Conservation (phyloP, 129 eudicot species). For the Pittosporum tobira region DNA sequence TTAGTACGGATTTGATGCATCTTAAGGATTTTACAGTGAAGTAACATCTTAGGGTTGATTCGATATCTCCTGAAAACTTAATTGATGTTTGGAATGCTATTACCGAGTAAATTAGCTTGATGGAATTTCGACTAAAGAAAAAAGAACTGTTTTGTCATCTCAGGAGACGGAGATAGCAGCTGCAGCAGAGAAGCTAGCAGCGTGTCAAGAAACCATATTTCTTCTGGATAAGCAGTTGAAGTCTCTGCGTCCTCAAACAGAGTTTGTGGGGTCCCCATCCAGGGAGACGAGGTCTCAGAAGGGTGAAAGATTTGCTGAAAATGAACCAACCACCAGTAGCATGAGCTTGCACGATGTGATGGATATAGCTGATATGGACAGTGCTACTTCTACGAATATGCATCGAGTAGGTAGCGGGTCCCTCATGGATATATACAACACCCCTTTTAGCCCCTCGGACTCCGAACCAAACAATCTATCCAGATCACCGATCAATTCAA, state of each 20-base stretch:
- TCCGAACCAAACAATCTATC: slow-evolving; percentile 46
- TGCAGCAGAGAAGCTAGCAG: slow-evolving; percentile 94
- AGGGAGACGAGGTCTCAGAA: slow-evolving; percentile 29
- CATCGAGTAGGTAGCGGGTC: slow-evolving; percentile 53
- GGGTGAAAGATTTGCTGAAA: slow-evolving; percentile 31
- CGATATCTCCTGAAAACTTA: too few species aligned
- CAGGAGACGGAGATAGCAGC: slow-evolving; percentile 83
- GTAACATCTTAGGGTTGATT: too few species aligned
- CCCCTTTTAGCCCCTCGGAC: slow-evolving; percentile 45
- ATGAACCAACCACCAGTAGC: slow-evolving; percentile 45
- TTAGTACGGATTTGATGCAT: too few species aligned
- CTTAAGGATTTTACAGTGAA: too few species aligned
- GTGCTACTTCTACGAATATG: slow-evolving; percentile 16
- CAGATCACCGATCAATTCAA: slow-evolving; percentile 54
- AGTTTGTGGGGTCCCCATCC: slow-evolving; percentile 35
- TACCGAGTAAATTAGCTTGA: not conserved
- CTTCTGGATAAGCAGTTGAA: slow-evolving; percentile 83
- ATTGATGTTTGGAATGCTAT: not conserved
- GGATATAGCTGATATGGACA: slow-evolving; percentile 24
- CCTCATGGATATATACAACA: slow-evolving; percentile 35
- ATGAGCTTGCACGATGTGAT: slow-evolving; percentile 31
- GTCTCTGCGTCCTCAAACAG: slow-evolving; percentile 60
- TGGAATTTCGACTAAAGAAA: not conserved
- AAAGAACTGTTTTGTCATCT: not conserved
- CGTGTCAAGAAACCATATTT: slow-evolving; percentile 89